Base-by-base conservation (phyloP, 805 yeast species). In the Candida insectorum region DNA sequence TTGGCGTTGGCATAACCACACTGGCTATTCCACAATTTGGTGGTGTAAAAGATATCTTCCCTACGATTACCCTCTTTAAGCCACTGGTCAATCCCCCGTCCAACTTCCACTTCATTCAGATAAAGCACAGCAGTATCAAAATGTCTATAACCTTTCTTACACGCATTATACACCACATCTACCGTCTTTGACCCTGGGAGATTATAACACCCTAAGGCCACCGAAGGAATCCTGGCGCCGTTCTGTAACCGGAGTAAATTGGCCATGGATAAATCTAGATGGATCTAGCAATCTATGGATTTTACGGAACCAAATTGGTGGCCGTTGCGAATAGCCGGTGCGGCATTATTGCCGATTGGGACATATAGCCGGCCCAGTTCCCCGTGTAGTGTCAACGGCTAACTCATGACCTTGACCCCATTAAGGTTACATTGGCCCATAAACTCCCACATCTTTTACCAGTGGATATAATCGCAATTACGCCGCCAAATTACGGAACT, bases 51-150 rank as follows among this genome's bases (percentile, higher is more conserved):
- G 5, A 62, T 40, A 13, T 59, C 62, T n/a, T 27, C 24, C 11
- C 67, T 34, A 3, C 36, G 30, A 0, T 69, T 65, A 29, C 57
- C 56, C 19, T 64, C 63, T 3, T 51, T 33, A 3, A 72, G 28
- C 65, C 71, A 72, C 24, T 58, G 42, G 8, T 33, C 41, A 33
- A 81, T 73, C 4, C 81, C 93, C 33, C 68, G 64, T 20, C 94
- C 88, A 10, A 81, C 81, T 43, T 73, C 78, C 12, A 56, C 65
- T 55, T 85, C 95, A 51, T 80, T 81, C 2, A 73, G 73, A 54
- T 85, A 85, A 39, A 70, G 67, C 52, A 75, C 75, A 3, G 93
- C 93, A 7, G 88, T 77, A 54, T 84, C 94, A 45, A 84, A 79
- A 52, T 79, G 86, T 41, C 80, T 70, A 55, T 80, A 79, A 8